Percentiles rank a stretch among this genome's conserved stretches.
Evolutionary conservation across 2,329 filamentous ascomycete genomes (phyloP).

Genomic region (Exophiala lecanii-corni): DNA sequence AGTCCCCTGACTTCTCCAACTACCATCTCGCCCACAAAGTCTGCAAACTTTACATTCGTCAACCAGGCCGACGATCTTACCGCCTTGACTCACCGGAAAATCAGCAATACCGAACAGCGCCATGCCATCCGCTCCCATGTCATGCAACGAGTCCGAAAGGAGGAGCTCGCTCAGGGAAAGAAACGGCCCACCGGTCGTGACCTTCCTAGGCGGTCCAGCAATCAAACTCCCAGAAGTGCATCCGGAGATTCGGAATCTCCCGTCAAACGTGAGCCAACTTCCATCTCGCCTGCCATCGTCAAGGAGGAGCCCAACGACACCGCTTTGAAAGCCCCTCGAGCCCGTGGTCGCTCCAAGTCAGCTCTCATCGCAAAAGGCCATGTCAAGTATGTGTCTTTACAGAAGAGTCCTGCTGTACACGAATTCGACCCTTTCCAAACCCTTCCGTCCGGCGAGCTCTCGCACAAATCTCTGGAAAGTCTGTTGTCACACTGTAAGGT

Average conservation of each 20-base stretch:
- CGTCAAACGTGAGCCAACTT: constrained; percentile 8
- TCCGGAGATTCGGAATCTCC: constrained; percentile 12
- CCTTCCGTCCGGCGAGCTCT: constrained; percentile 29
- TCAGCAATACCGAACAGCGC: constrained; percentile 36
- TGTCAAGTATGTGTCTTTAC: neutral
- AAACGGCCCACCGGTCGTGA: constrained; percentile 34
- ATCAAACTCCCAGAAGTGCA: constrained; percentile 1
- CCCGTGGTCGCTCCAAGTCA: neutral
- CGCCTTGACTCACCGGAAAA: constrained; percentile 33
- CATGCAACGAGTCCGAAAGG: constrained; percentile 40
- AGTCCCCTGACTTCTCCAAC: constrained; percentile 6
- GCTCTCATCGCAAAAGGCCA: neutral
- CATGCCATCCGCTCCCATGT: constrained; percentile 41
- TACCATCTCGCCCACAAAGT: constrained; percentile 21
- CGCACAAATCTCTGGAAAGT: constrained; percentile 28
- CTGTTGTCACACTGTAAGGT: constrained; percentile 35
- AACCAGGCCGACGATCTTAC: constrained; percentile 36
- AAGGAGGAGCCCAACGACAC: constrained; percentile 1
- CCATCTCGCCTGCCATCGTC: neutral
- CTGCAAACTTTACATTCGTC: constrained; percentile 36
- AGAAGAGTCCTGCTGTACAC: constrained; percentile 24
- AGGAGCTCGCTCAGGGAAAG: constrained; percentile 36
- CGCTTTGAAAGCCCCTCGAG: neutral
- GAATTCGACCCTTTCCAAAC: constrained; percentile 35
- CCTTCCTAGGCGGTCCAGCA: constrained; percentile 10